Evolutionary conservation across 768 basidiomycete species (phyloP).

Genomic region (Suillus ampliporus): DNA sequence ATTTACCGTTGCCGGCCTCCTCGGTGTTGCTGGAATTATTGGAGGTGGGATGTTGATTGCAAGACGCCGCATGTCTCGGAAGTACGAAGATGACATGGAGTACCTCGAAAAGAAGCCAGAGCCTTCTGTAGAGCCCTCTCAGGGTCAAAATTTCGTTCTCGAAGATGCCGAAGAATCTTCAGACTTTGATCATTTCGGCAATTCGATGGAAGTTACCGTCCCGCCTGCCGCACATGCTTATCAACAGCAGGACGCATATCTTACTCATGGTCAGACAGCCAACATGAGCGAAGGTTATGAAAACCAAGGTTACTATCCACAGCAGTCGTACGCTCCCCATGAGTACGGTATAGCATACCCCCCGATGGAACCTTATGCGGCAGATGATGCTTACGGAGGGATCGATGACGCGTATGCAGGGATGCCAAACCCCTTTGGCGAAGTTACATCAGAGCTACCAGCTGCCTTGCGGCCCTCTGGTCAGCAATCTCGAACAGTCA

Average conservation of each 20-base stretch:
- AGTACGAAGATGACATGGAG: slow-evolving; percentile 34
- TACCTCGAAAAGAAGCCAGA: slow-evolving; percentile 30
- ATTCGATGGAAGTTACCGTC: slow-evolving; percentile 22
- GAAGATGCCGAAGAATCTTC: slow-evolving; percentile 23
- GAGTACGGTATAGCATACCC: slow-evolving; percentile 34
- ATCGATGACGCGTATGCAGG: neutral
- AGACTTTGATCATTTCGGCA: slow-evolving; percentile 29
- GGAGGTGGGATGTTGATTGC: slow-evolving; percentile 34
- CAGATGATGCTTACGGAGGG: slow-evolving; percentile 24
- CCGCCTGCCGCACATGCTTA: slow-evolving; percentile 29
- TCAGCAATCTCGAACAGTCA: neutral
- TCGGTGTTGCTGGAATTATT: slow-evolving; percentile 38
- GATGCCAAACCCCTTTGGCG: slow-evolving; percentile 25
- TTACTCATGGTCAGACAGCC: slow-evolving; percentile 10
- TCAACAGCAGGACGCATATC: slow-evolving; percentile 20
- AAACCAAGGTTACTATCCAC: slow-evolving; percentile 23
- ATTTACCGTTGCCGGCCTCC: slow-evolving; percentile 48
- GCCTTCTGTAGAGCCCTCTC: slow-evolving; percentile 16
- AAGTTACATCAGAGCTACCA: slow-evolving; percentile 17
- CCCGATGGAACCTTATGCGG: slow-evolving; percentile 30
- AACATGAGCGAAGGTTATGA: slow-evolving; percentile 12
- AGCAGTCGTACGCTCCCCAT: slow-evolving; percentile 30
- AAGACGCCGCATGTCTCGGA: slow-evolving; percentile 34
- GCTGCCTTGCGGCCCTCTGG: slow-evolving; percentile 22
- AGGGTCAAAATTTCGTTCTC: slow-evolving; percentile 12